Base-by-base conservation (phyloP, 495 filamentous ascomycete species). In the Lasiosphaeria miniovina region DNA sequence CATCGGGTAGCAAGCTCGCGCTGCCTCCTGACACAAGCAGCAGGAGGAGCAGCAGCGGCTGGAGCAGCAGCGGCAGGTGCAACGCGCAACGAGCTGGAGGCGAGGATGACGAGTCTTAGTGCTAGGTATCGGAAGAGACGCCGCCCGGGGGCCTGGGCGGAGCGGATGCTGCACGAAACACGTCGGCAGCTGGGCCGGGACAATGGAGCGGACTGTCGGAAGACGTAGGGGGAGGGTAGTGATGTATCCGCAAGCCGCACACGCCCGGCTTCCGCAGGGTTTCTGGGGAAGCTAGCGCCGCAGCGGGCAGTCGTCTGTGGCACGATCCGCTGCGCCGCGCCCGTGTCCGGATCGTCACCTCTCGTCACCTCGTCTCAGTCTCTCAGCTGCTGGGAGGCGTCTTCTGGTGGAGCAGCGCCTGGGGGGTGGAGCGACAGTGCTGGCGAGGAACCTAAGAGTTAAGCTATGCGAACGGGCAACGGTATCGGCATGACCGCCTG, bases 151-250 rank as follows among this genome's bases (percentile, higher is more conserved):
- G 59, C 54, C 55, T 53, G 46, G 45, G 60, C 66, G 64, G 68
- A 64, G 67, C 69, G 69, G 69, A 71, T 70, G 69, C 66, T 71
- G 69, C 69, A 71, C 55, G 50, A 64, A 56, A 65, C 58, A 64
- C 55, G 58, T 66, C 67, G 67, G 69, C 60, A 66, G 65, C 63
- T 70, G 63, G 60, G 63, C 69, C 67, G 61, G 63, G 62, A 55
- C 60, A 50, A 51, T 55, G 58, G 43, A 61, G 54, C 45, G 61
- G 67, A 36, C 40, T 55, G 63, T 70, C 69, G 69, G 67, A 70
- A 67, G 67, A 67, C 63, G 66, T 61, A 57, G 34, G 36, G 54
- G 53, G 48, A 34, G 24, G 50, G 35, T 4, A 6, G 8, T 8
- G n/a, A 12, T 36, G 36, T 55, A 43, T 43, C 15, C 51, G 51